Base-by-base conservation (phyloP, 148 eudicot genomes). In the Silene uniflora region DNA sequence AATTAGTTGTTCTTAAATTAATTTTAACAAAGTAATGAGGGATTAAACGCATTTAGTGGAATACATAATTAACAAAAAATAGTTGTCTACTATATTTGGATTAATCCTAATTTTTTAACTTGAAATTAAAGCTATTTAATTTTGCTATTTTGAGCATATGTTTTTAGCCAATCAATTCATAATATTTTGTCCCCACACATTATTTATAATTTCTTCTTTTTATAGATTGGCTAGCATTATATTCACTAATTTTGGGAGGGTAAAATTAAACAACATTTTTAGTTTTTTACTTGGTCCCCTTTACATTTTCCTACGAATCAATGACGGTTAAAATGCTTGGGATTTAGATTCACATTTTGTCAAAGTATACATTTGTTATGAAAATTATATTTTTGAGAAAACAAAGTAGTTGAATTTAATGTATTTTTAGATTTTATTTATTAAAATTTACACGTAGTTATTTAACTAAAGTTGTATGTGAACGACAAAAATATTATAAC, bases 31-130 rank as follows among this genome's bases (percentile, higher is more conserved):
- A 65, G 74, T 29, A 67, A 67, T 35, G 70, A 17, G 23, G 56
- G 22, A 3, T 52, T 44, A 10, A 68, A 42, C 27, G 42, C 55
- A 46, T 59, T 76, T 32, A 17, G 56, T 68, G 29, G 42, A 9
- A 23, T 58, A 67, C 25, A 32, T 69, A 14, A 35, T 12, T 69
- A 24, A 39, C 23, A 3, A 63, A 39, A 62, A 35, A 72, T 73
- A 49, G 73, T 67, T 76, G 79, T 76, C 60, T 11, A 19, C 47
- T 54, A 76, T 35, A 80, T 75, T 80, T 75, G 76, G 77, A 32
- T 71, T 61, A 16, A 2, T 78, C 46, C 1, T 17, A 16, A 29
- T 39, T 75, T 71, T 27, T 56, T 24, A 35, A 35, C 8, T n/a
- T 56, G 1, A 39, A 39, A 39, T 39, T 39, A 6, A 23, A 54